Conservation (phyloP, 1,284 basidiomycete species). For the Thelephora terrestris region DNA sequence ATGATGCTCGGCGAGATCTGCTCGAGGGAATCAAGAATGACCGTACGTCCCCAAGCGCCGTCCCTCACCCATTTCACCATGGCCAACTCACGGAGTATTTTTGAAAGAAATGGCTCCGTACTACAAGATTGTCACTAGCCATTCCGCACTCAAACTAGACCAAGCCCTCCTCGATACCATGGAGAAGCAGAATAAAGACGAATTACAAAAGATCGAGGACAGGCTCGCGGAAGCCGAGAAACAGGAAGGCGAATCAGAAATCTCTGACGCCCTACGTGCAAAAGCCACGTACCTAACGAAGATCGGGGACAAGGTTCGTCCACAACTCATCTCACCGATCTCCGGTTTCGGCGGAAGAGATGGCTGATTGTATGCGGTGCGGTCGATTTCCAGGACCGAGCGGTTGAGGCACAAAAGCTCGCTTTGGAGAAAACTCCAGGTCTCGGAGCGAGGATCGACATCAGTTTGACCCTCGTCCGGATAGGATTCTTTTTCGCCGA, state of each 20-base stretch:
- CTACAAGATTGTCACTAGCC: conserved; percentile 46
- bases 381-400: conserved; percentile 41
- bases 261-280: conserved; percentile 81
- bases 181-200: conserved; percentile 67
- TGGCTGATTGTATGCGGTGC: not conserved
- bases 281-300: conserved; percentile 80
- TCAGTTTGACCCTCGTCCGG: conserved; percentile 81
- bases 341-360: conserved; percentile 2
- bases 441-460: conserved; percentile 88
- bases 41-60: conserved; percentile 38
- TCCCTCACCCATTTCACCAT: not conserved
- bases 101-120: conserved; percentile 76
- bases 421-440: conserved; percentile 92
- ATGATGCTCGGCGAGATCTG: conserved; percentile 55
- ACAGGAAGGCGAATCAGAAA: conserved; percentile 90
- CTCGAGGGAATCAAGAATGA: conserved; percentile 79
- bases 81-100: not conserved
- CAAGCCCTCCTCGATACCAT: conserved; percentile 55
- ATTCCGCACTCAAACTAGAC: conserved; percentile 40
- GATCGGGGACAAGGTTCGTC: conserved; percentile 83
- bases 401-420: conserved; percentile 72
- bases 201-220: conserved; percentile 72
- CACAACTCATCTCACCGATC: not conserved
- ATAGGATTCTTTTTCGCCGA: conserved; percentile 92
- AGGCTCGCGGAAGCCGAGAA: conserved; percentile 81